Conservation (phyloP, 2,329 filamentous ascomycete species). For the Tolypocladium capitatum region DNA sequence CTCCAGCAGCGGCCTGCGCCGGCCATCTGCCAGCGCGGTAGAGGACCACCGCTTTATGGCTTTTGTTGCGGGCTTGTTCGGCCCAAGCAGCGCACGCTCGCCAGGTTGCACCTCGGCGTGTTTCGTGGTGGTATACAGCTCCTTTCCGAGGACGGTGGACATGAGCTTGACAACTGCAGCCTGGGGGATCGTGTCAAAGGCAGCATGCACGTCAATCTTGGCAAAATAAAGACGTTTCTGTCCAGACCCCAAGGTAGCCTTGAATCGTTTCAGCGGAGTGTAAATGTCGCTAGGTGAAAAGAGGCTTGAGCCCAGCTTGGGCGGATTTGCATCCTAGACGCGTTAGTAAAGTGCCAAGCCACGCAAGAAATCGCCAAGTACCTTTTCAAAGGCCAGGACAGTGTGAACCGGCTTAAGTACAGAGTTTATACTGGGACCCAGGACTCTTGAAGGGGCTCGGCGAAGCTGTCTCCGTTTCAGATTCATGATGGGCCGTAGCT, state of each 20-base stretch:
- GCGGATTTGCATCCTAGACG: slow-evolving; percentile 30
- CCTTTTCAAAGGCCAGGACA: slow-evolving; percentile 68
- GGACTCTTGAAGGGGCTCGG: slow-evolving; percentile 48
- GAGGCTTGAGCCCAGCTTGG: slow-evolving; percentile 61
- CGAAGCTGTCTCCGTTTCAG: slow-evolving; percentile 51
- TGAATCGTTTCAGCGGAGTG: slow-evolving; percentile 57
- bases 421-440: slow-evolving; percentile 28
- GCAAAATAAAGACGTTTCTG: slow-evolving; percentile 58
- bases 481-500: slow-evolving; percentile 79
- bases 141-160: slow-evolving; percentile 37
- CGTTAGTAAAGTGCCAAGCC: neutral
- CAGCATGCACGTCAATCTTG: slow-evolving; percentile 82
- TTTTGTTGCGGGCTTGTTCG: slow-evolving; percentile 16
- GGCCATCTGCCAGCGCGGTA: slow-evolving; percentile 30
- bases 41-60: slow-evolving; percentile 37
- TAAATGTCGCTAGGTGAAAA: slow-evolving; percentile 77
- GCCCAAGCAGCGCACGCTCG: slow-evolving; percentile 13
- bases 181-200: slow-evolving; percentile 94
- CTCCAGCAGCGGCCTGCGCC: slow-evolving; percentile 30
- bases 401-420: slow-evolving; percentile 61
- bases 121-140: slow-evolving; percentile 57
- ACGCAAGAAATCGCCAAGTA: slow-evolving; percentile 14
- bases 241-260: slow-evolving; percentile 28
- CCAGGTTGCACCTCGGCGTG: slow-evolving; percentile 57
- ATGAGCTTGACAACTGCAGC: slow-evolving; percentile 56